These are phyloP conservation scores for Trichodelitschia bisporula DNA, from an alignment of 495 filamentous ascomycete genomes.

Conservation along the genomic window DNA sequence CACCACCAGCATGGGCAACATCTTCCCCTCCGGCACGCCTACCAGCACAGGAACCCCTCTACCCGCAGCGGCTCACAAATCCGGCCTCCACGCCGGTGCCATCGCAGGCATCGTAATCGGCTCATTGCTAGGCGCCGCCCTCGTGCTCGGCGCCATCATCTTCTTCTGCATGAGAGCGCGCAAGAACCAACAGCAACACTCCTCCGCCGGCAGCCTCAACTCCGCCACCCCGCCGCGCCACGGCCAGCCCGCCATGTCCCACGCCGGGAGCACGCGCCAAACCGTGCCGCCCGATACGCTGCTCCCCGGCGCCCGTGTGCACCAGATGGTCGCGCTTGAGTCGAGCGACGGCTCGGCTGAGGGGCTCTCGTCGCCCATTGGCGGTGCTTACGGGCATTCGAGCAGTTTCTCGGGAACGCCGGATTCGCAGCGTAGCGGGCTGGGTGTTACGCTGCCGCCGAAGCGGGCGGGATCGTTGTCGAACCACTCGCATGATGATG, in stretches of 20 bases:
- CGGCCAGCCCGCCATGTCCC: constrained; percentile 15
- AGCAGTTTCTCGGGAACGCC: constrained; percentile 73
- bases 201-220: constrained; percentile 64
- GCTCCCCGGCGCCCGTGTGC: constrained; percentile 72
- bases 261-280: constrained; percentile 7
- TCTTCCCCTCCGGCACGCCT: constrained; percentile 25
- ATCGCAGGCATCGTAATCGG: constrained; percentile 87
- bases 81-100: constrained; percentile 48
- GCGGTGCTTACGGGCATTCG: constrained; percentile 39
- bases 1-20: constrained; percentile 42
- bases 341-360: constrained; percentile 14
- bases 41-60: constrained; percentile 17
- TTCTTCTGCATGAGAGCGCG: constrained; percentile 27
- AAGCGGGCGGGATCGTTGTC: constrained; percentile 76
- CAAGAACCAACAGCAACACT: constrained; percentile 29
- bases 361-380: constrained; percentile 5
- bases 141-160: constrained; percentile 34
- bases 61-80: constrained; percentile 4
- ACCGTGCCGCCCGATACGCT: constrained; percentile 30
- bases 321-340: constrained; percentile 88
- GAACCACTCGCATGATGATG: constrained; percentile 35
- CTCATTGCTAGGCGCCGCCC: constrained; percentile 41
- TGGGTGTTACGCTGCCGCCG: constrained; percentile 29
- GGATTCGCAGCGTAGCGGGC: constrained; percentile 29
- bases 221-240: constrained; percentile 60